phyloP scores from a whole-genome alignment of 1,284 basidiomycete species.

The Sanguinoderma infundibulare region DNA sequence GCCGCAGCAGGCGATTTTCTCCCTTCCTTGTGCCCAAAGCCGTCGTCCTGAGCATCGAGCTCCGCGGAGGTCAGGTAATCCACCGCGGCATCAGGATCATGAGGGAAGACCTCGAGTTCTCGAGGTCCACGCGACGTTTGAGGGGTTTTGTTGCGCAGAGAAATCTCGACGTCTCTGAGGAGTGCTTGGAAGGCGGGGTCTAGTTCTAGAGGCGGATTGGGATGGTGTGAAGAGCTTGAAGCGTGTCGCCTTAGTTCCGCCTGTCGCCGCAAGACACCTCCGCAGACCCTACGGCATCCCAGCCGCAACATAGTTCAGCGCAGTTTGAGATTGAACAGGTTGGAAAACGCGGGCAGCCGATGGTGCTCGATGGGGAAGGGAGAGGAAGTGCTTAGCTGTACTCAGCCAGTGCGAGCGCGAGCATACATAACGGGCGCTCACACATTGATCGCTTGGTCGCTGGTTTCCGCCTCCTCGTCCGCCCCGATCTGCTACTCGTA shows the following conservation, averaged over 20 bases:
- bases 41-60: conserved; percentile 32
- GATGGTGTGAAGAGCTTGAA: conserved; percentile 34
- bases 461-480: neutral
- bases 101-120: conserved; percentile 58
- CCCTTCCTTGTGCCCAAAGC: conserved; percentile 43
- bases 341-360: neutral
- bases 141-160: conserved; percentile 51
- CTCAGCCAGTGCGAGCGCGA: neutral
- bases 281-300: conserved; percentile 22
- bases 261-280: conserved; percentile 22
- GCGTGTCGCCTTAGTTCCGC: conserved; percentile 28
- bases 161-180: conserved; percentile 68
- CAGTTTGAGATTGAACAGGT: neutral
- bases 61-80: conserved; percentile 34
- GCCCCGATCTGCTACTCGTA: neutral
- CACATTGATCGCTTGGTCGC: neutral
- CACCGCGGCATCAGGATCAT: conserved; percentile 33
- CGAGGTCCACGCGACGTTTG: conserved; percentile 33
- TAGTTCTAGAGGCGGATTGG: conserved; percentile 54
- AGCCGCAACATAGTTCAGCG: conserved; percentile 30
- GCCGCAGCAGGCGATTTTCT: conserved; percentile 82
- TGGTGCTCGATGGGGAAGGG: neutral
- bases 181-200: conserved; percentile 66
- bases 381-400: neutral
- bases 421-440: neutral